phyloP scores from a whole-genome alignment of 108 stramenopile species.

The Hondaea fermentalgiana region DNA sequence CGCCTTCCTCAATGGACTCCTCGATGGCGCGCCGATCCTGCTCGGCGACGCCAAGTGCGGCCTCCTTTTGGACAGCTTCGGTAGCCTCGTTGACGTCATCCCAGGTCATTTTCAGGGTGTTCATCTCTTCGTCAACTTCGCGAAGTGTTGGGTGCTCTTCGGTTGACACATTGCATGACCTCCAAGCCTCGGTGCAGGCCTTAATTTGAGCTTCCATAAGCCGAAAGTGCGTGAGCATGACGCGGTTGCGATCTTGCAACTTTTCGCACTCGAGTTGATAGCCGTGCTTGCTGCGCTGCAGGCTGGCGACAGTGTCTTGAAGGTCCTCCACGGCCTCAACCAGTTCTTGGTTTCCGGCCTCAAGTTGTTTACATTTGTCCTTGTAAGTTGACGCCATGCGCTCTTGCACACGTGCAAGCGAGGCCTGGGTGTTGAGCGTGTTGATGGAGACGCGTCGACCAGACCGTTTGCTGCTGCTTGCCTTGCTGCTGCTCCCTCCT shows the following conservation, averaged over 20 bases:
- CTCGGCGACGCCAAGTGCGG: not conserved
- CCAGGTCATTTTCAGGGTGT: not conserved
- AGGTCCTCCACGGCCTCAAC: not conserved
- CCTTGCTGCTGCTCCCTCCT: not conserved
- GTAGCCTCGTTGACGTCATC: not conserved
- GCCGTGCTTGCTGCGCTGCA: conserved; percentile 10
- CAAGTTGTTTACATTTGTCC: conserved; percentile 8
- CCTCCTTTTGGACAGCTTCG: not conserved
- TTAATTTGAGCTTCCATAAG: not conserved
- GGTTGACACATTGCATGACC: not conserved
- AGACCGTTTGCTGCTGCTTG: not conserved
- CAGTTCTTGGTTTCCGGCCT: conserved; percentile 6
- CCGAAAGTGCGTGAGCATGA: not conserved
- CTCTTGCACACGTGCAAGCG: not conserved
- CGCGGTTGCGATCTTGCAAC: not conserved
- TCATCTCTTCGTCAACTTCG: not conserved
- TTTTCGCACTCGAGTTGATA: conserved; percentile 16
- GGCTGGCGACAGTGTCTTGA: not conserved
- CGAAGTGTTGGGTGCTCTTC: not conserved
- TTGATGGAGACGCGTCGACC: conserved; percentile 11
- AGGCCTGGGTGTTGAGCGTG: not conserved
- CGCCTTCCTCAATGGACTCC: not conserved
- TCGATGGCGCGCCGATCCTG: not conserved
- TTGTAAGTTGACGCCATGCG: conserved; percentile 8
- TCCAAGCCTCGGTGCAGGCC: conserved; percentile 3